These are phyloP conservation scores for Aspergillus brasiliensis DNA, from an alignment of 2,329 filamentous ascomycete species.

Conservation along the genomic window DNA sequence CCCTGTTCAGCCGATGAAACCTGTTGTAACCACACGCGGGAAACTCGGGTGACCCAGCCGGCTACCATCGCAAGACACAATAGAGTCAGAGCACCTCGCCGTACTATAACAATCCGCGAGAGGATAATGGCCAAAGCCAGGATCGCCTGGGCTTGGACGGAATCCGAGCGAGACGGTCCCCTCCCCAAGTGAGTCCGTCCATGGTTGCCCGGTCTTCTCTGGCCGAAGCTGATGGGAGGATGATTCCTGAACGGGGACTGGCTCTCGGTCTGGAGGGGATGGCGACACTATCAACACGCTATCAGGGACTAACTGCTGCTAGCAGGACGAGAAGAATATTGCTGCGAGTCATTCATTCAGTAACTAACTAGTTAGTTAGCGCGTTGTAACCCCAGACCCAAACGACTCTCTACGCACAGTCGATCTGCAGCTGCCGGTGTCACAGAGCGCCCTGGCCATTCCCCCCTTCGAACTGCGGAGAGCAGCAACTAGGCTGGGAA, in stretches of 20 bases:
- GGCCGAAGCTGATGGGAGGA: constrained; percentile 1
- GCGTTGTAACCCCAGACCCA: constrained; percentile 14
- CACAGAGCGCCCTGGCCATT: background rate
- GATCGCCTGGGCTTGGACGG: background rate
- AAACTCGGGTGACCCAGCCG: constrained; percentile 18
- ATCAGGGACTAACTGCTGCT: background rate
- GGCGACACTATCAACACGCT: background rate
- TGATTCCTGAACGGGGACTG: constrained; percentile 7
- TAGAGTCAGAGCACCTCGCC: background rate
- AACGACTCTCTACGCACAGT: constrained; percentile 12
- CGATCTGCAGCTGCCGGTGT: constrained; percentile 16
- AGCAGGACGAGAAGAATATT: background rate
- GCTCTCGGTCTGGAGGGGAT: background rate
- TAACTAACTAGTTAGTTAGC: background rate
- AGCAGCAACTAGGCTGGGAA: constrained; percentile 1
- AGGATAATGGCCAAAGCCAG: background rate
- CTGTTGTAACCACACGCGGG: constrained; percentile 20
- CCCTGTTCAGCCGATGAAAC: constrained; percentile 10
- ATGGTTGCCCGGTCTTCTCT: background rate
- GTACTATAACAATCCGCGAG: background rate
- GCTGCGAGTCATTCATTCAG: constrained; percentile 14
- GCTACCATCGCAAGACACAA: background rate
- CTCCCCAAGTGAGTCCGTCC: background rate
- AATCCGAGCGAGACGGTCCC: constrained; percentile 3
- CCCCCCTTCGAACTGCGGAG: background rate